Evolutionary conservation across 768 basidiomycete species (phyloP).

Genomic region (Calvatia gigantea): DNA sequence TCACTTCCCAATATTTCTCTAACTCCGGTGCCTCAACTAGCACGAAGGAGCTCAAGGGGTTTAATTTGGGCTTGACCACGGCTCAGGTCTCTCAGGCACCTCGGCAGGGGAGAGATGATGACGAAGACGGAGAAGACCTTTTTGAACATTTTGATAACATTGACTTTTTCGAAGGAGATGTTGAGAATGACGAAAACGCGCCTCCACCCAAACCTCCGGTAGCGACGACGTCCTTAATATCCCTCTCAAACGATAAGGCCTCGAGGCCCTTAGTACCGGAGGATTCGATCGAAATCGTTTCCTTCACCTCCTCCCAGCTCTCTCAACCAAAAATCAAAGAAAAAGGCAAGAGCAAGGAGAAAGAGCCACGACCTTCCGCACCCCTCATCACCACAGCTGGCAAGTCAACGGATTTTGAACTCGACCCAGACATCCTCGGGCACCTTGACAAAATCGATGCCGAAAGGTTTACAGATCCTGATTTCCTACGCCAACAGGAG

Average conservation of each 20-base stretch:
- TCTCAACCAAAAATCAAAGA: neutral
- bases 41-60: neutral
- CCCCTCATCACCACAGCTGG: too few species aligned
- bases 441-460: constrained; percentile 27
- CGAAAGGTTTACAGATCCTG: neutral
- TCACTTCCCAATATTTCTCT: constrained; percentile 10
- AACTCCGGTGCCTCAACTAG: constrained; percentile 11
- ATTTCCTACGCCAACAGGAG: neutral
- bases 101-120: neutral
- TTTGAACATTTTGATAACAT: constrained; percentile 9
- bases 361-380: neutral
- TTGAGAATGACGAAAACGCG: constrained; percentile 3
- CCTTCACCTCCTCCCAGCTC: neutral
- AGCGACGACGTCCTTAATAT: neutral
- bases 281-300: constrained; percentile 15
- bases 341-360: constrained; percentile 1
- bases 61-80: constrained; percentile 5
- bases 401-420: neutral
- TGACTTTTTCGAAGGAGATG: neutral
- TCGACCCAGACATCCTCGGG: constrained; percentile 19
- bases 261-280: neutral
- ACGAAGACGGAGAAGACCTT: constrained; percentile 6
- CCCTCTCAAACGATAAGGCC: neutral
- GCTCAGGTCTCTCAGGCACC: constrained; percentile 8
- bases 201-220: neutral